Evolutionary conservation across 768 basidiomycete genomes (phyloP).

Genomic region (Leccinellum luteum): DNA sequence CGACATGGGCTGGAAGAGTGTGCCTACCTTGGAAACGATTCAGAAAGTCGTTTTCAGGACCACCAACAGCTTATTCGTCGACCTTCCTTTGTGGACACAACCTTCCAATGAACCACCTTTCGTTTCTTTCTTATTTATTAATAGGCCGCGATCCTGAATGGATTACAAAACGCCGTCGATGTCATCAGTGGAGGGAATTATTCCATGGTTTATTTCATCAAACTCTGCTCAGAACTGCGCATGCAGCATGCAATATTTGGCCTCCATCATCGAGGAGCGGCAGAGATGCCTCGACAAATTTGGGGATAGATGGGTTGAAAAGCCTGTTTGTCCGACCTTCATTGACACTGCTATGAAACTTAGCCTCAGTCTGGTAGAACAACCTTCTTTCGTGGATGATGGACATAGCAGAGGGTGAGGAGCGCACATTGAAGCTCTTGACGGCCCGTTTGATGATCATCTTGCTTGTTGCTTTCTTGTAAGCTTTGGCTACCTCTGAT

Average conservation of each 20-base stretch:
- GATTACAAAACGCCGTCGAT: neutral
- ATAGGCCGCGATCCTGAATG: slow-evolving; percentile 2
- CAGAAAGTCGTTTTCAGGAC: neutral
- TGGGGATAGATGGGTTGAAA: neutral
- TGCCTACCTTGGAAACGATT: neutral
- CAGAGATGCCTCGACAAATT: neutral
- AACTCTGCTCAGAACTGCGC: neutral
- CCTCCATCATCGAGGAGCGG: slow-evolving; percentile 2
- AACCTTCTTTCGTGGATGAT: neutral
- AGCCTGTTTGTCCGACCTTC: neutral
- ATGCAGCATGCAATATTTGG: neutral
- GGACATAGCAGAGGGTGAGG: neutral
- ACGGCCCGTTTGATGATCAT: neutral
- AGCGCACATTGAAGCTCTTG: neutral
- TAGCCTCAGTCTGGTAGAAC: neutral
- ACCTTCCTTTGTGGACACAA: neutral
- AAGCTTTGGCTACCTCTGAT: neutral
- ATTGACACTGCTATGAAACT: neutral
- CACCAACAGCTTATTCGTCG: neutral
- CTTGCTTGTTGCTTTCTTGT: slow-evolving; percentile 11
- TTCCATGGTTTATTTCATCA: neutral
- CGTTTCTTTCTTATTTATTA: neutral
- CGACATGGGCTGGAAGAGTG: neutral
- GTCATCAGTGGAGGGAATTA: neutral
- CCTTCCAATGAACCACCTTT: neutral